Evolutionary conservation across 257 asterid genomes (phyloP).

Genomic region (Scutellaria barbata): DNA sequence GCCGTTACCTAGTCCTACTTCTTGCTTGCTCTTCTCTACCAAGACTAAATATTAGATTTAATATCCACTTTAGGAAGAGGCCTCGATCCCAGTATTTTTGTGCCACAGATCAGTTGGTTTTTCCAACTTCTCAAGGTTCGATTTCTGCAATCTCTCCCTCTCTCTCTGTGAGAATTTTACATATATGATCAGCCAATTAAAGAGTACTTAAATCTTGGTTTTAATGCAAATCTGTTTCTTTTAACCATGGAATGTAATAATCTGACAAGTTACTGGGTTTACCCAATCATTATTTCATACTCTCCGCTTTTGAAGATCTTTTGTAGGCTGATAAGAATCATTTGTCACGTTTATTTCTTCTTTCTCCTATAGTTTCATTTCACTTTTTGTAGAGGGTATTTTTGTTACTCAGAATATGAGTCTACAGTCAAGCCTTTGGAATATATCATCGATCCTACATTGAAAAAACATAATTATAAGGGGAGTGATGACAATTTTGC

Average conservation of each 20-base stretch:
- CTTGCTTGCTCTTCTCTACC: neutral
- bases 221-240: neutral
- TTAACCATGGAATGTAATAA: no score
- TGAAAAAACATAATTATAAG: constrained; percentile 28
- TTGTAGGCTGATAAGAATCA: constrained; percentile 17
- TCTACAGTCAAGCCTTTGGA: constrained; percentile 2
- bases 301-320: neutral
- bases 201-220: neutral
- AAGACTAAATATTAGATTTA: neutral
- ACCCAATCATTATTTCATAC: no score
- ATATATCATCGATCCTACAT: constrained; percentile 16
- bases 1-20: neutral
- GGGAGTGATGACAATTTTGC: constrained; percentile 36
- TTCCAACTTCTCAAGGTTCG: constrained; percentile 36
- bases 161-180: neutral
- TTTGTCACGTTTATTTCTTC: constrained; percentile 34
- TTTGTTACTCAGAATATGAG: constrained; percentile 28
- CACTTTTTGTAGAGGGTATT: constrained; percentile 23
- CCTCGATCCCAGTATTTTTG: constrained; percentile 20
- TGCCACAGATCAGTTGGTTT: constrained; percentile 16
- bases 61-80: constrained; percentile 11
- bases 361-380: constrained; percentile 24
- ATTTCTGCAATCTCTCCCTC: constrained; percentile 3
- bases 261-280: no score
- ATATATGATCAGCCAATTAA: constrained; percentile 3